Evolutionary conservation across 305 asterid genomes (phyloP).

Genomic region (Fraxinus paxiana): DNA sequence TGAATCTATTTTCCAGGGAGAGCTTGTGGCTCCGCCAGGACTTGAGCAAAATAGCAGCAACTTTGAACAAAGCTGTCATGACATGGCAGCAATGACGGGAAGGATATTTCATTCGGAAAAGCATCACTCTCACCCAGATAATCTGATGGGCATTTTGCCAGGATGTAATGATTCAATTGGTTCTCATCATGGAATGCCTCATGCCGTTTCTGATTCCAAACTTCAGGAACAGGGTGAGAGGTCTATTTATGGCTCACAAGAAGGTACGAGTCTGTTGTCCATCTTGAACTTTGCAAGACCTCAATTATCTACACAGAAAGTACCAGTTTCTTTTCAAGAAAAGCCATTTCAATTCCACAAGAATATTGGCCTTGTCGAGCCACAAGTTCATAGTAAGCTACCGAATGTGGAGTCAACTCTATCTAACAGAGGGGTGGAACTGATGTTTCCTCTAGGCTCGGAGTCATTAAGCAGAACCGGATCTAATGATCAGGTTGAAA

Average conservation of each 20-base stretch:
- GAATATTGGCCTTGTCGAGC: constrained; percentile 29
- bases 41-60: constrained; percentile 30
- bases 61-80: constrained; percentile 31
- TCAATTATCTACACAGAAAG: constrained; percentile 32
- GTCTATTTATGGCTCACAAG: constrained; percentile 48
- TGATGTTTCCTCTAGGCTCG: constrained; percentile 29
- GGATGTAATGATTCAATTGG: constrained; percentile 31
- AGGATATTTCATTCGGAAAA: constrained; percentile 29
- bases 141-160: constrained; percentile 33
- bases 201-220: constrained; percentile 68
- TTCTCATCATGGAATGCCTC: constrained; percentile 48
- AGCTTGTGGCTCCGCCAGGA: constrained; percentile 30
- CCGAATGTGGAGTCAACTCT: constrained; percentile 32
- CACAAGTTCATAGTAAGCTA: constrained; percentile 39
- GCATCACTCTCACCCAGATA: constrained; percentile 31
- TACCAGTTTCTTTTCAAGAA: constrained; percentile 40
- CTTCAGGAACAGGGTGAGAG: constrained; percentile 57
- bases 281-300: constrained; percentile 47
- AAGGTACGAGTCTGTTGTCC: constrained; percentile 44
- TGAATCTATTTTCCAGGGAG: constrained; percentile 35
- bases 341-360: constrained; percentile 39
- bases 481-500: constrained; percentile 22
- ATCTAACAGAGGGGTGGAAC: constrained; percentile 33
- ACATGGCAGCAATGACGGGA: constrained; percentile 30
- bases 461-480: constrained; percentile 27